Percentiles rank a stretch among this genome's conserved stretches.
These are phyloP conservation scores for Linnemannia zychae DNA, from an alignment of 192 early-diverging fungal species.

Conservation along the genomic window DNA sequence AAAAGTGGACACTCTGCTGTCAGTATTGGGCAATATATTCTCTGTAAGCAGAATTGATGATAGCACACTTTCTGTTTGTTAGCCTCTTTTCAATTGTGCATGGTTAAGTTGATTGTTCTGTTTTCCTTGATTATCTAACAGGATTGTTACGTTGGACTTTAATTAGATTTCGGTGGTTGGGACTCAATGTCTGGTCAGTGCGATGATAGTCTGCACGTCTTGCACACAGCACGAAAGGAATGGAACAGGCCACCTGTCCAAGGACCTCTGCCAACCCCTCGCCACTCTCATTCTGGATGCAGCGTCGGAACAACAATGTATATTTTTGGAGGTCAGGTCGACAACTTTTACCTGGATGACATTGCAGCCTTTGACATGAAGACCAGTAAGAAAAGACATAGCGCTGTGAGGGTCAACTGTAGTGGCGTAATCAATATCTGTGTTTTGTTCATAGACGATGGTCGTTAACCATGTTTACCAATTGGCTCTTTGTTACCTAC, in stretches of 20 bases:
- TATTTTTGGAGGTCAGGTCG: constrained; percentile 53
- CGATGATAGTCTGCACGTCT: constrained; percentile 45
- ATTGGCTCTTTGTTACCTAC: neutral
- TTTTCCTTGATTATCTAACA: neutral
- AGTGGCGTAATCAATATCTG: too few relatives aligned
- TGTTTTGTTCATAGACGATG: too few relatives aligned
- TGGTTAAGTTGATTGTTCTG: too few relatives aligned
- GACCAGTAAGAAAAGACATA: constrained; percentile 33
- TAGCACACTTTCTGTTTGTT: neutral
- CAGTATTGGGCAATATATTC: constrained; percentile 60
- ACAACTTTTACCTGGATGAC: constrained; percentile 60
- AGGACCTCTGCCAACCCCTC: constrained; percentile 39
- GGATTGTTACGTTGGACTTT: too few relatives aligned
- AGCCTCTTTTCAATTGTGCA: neutral
- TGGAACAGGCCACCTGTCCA: constrained; percentile 54
- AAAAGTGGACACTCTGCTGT: constrained; percentile 62
- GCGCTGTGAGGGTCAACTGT: too few relatives aligned
- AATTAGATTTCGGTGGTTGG: constrained; percentile 54
- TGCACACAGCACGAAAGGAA: constrained; percentile 50
- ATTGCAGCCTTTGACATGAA: constrained; percentile 63
- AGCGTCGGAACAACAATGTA: constrained; percentile 53
- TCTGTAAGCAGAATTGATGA: constrained; percentile 41
- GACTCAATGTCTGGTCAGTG: constrained; percentile 48
- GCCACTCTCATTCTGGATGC: constrained; percentile 48
- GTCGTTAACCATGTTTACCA: too few relatives aligned